A percentile compares a stretch with the other conserved stretches of the same genome.
These are phyloP conservation scores for Phenoliferia sp. DNA, from an alignment of 1,284 basidiomycete genomes.

Conservation along the genomic window DNA sequence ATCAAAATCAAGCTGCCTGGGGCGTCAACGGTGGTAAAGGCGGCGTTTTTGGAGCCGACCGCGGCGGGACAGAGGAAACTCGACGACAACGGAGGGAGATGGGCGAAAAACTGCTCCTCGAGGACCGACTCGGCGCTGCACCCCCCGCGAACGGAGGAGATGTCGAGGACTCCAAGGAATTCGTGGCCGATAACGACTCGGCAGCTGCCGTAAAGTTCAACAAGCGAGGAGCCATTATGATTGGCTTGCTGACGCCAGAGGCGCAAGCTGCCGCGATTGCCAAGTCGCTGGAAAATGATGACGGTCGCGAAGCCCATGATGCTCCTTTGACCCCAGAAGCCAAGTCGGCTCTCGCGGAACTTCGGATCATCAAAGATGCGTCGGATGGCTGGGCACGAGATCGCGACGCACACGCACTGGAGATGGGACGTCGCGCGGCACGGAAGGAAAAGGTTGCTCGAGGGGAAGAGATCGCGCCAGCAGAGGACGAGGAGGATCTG, in stretches of 20 bases:
- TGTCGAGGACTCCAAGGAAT: not conserved
- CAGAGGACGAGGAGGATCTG: conserved; percentile 45
- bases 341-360: conserved; percentile 72
- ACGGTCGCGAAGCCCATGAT: conserved; percentile 16
- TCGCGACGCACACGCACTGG: conserved; percentile 58
- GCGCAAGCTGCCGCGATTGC: not conserved
- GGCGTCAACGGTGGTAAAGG: conserved; percentile 68
- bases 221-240: not conserved
- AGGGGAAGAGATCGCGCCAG: conserved; percentile 41
- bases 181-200: not conserved
- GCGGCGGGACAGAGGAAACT: conserved; percentile 4
- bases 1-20: conserved; percentile 72
- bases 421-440: not conserved
- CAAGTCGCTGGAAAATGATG: not conserved
- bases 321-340: conserved; percentile 62
- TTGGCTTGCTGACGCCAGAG: not conserved
- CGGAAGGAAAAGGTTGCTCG: not conserved
- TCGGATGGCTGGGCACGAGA: conserved; percentile 87
- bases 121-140: not conserved
- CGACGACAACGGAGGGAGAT: not conserved
- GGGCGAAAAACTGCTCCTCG: not conserved
- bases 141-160: not conserved
- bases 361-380: conserved; percentile 88
- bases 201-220: not conserved
- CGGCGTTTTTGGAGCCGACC: conserved; percentile 46